Conservation (phyloP, 768 basidiomycete genomes). For the Ramaria sp. region DNA sequence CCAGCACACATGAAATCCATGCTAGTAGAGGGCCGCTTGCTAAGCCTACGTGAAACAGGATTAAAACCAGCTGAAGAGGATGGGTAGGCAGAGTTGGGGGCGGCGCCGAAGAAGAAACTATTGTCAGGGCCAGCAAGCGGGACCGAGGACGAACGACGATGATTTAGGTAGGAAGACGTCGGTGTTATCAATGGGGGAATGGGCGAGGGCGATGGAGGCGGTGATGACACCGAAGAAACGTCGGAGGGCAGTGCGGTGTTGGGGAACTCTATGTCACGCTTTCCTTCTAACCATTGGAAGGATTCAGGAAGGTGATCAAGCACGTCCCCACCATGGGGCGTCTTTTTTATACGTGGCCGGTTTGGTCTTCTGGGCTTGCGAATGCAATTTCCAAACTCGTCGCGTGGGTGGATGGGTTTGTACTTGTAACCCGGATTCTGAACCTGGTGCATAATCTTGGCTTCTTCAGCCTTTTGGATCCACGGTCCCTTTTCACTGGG, state of each 20-base stretch:
- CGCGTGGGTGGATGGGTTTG: slow-evolving; percentile 9
- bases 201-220: not conserved
- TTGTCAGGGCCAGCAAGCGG: not conserved
- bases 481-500: slow-evolving; percentile 8
- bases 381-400: slow-evolving; percentile 8
- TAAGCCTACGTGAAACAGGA: not conserved
- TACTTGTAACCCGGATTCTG: slow-evolving; percentile 10
- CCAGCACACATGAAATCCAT: slow-evolving; percentile 1
- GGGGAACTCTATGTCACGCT: not conserved
- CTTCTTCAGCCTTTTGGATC: slow-evolving; percentile 5
- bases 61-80: not conserved
- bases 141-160: slow-evolving; percentile 6
- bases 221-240: not conserved
- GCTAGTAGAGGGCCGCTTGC: slow-evolving; percentile 7
- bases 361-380: slow-evolving; percentile 7
- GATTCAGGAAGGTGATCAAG: not conserved
- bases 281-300: not conserved
- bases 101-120: not conserved
- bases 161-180: not conserved
- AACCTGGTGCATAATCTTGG: slow-evolving; percentile 2
- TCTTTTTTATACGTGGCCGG: slow-evolving; percentile 1
- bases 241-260: not conserved
- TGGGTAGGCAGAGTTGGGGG: not conserved
- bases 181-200: not conserved
- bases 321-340: not conserved